These are phyloP conservation scores for Pugionium dolabratum DNA, from an alignment of 345 rosid species.

Conservation along the genomic window DNA sequence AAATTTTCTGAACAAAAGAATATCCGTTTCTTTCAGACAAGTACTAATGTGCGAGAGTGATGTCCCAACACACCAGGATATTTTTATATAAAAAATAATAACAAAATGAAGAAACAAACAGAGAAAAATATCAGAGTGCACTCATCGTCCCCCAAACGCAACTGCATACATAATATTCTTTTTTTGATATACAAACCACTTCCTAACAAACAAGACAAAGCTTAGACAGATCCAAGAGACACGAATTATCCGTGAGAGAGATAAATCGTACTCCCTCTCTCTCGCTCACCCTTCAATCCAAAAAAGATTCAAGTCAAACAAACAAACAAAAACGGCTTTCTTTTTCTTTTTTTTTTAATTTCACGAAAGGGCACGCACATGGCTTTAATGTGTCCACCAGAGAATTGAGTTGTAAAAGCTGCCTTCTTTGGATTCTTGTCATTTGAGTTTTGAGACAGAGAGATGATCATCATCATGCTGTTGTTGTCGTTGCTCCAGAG, in stretches of 20 bases:
- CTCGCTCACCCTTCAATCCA: conserved; percentile 8
- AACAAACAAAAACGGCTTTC: conserved; percentile 21
- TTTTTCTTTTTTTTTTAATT: conserved; percentile 1
- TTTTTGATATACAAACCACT: conserved; percentile 23
- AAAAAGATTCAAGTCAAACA: conserved; percentile 29
- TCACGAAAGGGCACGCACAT: conserved; percentile 39
- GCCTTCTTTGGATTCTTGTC: conserved; percentile 31
- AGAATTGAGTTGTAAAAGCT: conserved; percentile 35
- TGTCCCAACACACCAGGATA: too few species aligned
- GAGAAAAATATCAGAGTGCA: background rate
- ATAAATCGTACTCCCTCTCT: background rate
- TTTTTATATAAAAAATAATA: too few species aligned
- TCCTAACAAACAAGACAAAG: conserved; percentile 37
- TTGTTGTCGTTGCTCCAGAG: conserved; percentile 40
- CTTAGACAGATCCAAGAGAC: conserved; percentile 32
- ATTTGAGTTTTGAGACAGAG: conserved; percentile 16
- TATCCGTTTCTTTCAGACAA: too few species aligned
- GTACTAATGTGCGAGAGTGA: too few species aligned
- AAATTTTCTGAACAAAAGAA: too few species aligned
- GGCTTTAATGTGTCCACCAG: conserved; percentile 25
- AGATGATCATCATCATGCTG: conserved; percentile 21
- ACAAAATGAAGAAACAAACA: conserved; percentile 22
- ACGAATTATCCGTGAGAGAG: conserved; percentile 38
- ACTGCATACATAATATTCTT: conserved; percentile 15
- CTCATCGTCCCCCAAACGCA: conserved; percentile 26